Conservation (phyloP, 495 filamentous ascomycete species). For the Massariosphaeria phaeospora region DNA sequence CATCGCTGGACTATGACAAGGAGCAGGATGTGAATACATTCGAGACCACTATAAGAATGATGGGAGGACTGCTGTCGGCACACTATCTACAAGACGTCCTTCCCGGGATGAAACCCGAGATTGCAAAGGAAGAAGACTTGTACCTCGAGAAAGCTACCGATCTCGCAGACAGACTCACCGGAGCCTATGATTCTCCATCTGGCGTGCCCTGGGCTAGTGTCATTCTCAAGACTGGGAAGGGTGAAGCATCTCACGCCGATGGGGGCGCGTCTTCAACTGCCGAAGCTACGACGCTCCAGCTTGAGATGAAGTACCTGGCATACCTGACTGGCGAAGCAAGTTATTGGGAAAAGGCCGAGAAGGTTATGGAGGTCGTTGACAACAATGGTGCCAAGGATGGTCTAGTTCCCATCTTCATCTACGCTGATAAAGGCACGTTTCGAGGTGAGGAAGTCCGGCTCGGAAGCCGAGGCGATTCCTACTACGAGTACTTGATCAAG, state of each 20-base stretch:
- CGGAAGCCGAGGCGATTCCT: conserved; percentile 89
- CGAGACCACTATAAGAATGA: conserved; percentile 96
- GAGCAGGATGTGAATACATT: conserved; percentile 96
- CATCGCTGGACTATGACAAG: conserved; percentile 75
- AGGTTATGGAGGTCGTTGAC: conserved; percentile 85
- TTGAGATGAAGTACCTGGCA: conserved; percentile 96
- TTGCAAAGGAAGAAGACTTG: conserved; percentile 72
- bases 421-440: conserved; percentile 73
- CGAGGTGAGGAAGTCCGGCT: conserved; percentile 79
- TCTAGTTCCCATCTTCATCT: conserved; percentile 84
- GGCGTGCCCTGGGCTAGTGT: conserved; percentile 89
- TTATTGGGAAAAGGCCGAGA: conserved; percentile 87
- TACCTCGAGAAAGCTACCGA: conserved; percentile 96
- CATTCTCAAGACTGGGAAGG: conserved; percentile 69
- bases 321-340: conserved; percentile 88
- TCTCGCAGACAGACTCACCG: conserved; percentile 77
- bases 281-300: conserved; percentile 84
- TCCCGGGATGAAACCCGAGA: conserved; percentile 36
- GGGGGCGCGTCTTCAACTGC: conserved; percentile 89
- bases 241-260: conserved; percentile 74
- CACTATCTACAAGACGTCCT: conserved; percentile 74
- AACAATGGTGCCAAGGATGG: conserved; percentile 72
- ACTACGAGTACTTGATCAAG: conserved; percentile 97
- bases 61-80: conserved; percentile 88
- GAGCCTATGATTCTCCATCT: conserved; percentile 79